These are phyloP conservation scores for Stropharia rugosoannulata DNA, from an alignment of 768 basidiomycete species.

Conservation along the genomic window DNA sequence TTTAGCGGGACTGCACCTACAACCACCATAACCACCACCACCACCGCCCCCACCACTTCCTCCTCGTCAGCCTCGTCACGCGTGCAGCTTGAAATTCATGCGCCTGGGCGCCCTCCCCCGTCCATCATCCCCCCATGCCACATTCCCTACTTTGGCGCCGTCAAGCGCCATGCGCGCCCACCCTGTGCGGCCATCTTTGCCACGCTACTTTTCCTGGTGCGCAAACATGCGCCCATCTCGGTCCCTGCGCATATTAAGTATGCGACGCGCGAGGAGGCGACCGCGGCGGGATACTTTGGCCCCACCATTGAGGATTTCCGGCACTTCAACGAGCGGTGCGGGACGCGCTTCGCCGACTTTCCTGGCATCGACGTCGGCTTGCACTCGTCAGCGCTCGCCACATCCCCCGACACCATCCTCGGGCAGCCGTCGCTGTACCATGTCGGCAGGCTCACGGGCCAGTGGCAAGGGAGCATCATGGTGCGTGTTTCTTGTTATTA, in stretches of 20 bases:
- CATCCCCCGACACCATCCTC: conserved; percentile 13
- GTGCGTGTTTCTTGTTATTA: conserved; percentile 26
- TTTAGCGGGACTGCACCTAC: conserved; percentile 14
- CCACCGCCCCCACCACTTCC: too few species aligned
- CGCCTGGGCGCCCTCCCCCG: conserved; percentile 20
- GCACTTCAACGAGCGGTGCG: conserved; percentile 40
- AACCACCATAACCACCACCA: too few species aligned
- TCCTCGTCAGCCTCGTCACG: not conserved
- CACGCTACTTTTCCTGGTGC: conserved; percentile 45
- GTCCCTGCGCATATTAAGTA: conserved; percentile 39
- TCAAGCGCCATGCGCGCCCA: conserved; percentile 28
- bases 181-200: conserved; percentile 48
- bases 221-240: conserved; percentile 31
- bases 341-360: conserved; percentile 37
- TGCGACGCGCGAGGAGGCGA: conserved; percentile 32
- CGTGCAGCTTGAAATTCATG: not conserved
- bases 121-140: conserved; percentile 26
- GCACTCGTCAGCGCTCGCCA: conserved; percentile 10
- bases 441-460: conserved; percentile 43
- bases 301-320: conserved; percentile 47
- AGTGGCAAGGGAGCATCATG: conserved; percentile 49
- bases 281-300: conserved; percentile 29
- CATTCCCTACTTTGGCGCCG: conserved; percentile 43
- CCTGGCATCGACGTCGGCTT: conserved; percentile 23
- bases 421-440: conserved; percentile 32